These are phyloP conservation scores for Eimeria maxima DNA, from an alignment of 169 alveolate species.

Conservation along the genomic window DNA sequence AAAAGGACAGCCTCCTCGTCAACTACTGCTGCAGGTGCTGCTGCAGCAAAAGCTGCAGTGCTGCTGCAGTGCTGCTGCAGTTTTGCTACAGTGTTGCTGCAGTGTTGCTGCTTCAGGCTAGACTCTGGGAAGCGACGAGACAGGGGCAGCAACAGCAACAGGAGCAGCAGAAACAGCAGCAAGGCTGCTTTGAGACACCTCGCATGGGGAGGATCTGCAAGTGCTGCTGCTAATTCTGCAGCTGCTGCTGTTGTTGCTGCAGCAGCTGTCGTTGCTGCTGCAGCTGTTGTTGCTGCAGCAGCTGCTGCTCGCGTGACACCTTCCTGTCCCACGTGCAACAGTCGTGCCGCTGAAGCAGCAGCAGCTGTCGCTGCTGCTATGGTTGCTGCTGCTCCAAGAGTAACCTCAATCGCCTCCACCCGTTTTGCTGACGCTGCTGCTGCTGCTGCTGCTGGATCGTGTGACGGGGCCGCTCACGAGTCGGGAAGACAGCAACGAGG, in stretches of 20 bases:
- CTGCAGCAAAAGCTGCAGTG: neutral
- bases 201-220: neutral
- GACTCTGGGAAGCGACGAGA: neutral
- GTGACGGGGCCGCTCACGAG: neutral
- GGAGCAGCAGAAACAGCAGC: constrained; percentile 29
- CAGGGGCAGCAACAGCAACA: neutral
- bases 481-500: neutral
- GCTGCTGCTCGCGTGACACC: no score
- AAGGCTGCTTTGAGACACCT: neutral
- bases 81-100: neutral
- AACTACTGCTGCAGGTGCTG: neutral
- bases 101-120: neutral
- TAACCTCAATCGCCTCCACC: no score
- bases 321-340: no score
- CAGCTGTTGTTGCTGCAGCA: neutral
- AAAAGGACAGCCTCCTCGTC: no score
- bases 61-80: neutral
- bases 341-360: neutral
- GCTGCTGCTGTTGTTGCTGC: neutral
- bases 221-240: constrained; percentile 14
- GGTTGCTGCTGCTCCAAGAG: neutral
- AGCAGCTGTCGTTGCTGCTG: neutral
- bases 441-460: neutral
- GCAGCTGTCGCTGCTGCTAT: neutral
- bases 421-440: neutral